A percentile compares a stretch with the other conserved stretches of the same genome.
Conservation (phyloP, 331 rosid genomes). For the Pyrus hybrid region DNA sequence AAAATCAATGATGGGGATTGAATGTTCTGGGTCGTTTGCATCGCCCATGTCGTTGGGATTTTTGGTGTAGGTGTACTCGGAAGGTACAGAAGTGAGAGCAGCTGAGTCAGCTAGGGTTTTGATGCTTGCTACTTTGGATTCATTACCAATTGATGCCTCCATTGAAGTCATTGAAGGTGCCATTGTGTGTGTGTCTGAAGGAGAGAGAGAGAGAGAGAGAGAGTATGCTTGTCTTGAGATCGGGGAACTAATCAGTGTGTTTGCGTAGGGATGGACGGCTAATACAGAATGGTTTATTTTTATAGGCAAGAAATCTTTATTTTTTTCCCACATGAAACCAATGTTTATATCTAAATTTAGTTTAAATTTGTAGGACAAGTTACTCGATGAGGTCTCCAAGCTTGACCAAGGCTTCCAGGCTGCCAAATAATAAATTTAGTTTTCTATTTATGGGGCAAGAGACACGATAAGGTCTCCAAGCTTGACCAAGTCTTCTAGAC, state of each 20-base stretch:
- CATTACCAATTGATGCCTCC: neutral
- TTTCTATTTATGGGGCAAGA: too few relatives aligned
- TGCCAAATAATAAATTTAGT: too few relatives aligned
- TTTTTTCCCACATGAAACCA: too few relatives aligned
- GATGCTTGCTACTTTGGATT: neutral
- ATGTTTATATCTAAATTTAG: too few relatives aligned
- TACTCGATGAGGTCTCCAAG: neutral
- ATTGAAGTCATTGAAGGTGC: neutral
- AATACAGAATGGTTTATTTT: neutral
- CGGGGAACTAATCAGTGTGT: neutral
- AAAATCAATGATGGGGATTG: slow-evolving; percentile 16
- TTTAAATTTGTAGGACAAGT: too few relatives aligned
- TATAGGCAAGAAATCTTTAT: too few relatives aligned
- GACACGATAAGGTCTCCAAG: too few relatives aligned
- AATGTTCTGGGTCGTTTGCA: neutral
- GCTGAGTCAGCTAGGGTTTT: neutral
- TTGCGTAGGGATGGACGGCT: neutral
- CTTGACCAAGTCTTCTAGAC: too few relatives aligned
- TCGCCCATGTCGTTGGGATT: neutral
- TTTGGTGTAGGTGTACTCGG: neutral
- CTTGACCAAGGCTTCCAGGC: neutral
- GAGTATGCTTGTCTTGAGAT: neutral
- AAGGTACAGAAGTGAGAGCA: neutral
- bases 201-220: too few relatives aligned
- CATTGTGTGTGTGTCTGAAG: too few relatives aligned